phyloP scores from a whole-genome alignment of 2,329 filamentous ascomycete species.

The Neopestalotiopsis sp. region DNA sequence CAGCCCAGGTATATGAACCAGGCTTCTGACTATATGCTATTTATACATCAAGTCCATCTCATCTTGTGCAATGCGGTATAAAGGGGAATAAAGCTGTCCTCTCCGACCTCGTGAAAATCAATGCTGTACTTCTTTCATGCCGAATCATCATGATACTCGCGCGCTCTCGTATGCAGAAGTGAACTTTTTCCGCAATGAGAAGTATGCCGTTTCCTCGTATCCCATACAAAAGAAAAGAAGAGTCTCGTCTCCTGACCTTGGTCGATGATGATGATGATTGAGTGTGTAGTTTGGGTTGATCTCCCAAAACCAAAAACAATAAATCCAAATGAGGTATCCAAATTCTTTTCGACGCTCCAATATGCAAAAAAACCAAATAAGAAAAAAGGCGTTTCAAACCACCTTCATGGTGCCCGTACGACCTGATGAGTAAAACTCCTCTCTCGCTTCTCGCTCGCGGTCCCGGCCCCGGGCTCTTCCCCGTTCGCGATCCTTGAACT shows the following conservation, averaged over 20 bases:
- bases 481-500: slow-evolving; percentile 10
- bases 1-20: neutral
- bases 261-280: too few relatives aligned
- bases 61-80: neutral
- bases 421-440: slow-evolving; percentile 33
- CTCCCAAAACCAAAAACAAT: neutral
- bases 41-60: neutral
- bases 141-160: neutral
- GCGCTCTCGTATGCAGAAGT: neutral
- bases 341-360: neutral
- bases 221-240: neutral
- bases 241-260: too few relatives aligned
- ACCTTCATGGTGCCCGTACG: slow-evolving; percentile 36
- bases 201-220: neutral
- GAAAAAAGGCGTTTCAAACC: slow-evolving; percentile 26
- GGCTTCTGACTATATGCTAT: neutral
- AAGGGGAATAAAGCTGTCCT: neutral
- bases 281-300: neutral
- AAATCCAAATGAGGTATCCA: neutral
- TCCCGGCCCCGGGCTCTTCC: slow-evolving; percentile 23
- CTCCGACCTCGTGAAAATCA: neutral
- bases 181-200: neutral
- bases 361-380: neutral
- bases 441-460: slow-evolving; percentile 26
- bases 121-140: neutral